Evolutionary conservation across 805 yeast species (phyloP).

Genomic region (Hanseniaspora guilliermondii): DNA sequence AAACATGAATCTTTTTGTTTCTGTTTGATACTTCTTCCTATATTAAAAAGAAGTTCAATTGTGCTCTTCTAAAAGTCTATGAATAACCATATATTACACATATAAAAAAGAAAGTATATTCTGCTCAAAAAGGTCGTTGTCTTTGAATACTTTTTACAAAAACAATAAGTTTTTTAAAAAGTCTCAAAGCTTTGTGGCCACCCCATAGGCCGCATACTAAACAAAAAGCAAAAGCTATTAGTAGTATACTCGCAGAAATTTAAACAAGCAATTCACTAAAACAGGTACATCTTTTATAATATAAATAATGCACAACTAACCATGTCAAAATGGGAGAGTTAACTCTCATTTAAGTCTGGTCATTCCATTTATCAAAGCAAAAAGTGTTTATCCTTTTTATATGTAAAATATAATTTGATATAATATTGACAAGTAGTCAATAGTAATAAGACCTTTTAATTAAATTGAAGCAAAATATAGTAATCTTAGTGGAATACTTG

Average conservation of each 20-base stretch:
- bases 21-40: not conserved
- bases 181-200: not conserved
- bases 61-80: slow-evolving; percentile 3
- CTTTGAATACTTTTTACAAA: not conserved
- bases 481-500: not conserved
- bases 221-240: not conserved
- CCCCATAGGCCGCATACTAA: slow-evolving; percentile 10
- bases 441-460: not conserved
- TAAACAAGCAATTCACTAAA: slow-evolving; percentile 2
- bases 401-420: slow-evolving; percentile 3
- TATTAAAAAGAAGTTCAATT: not conserved
- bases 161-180: not conserved
- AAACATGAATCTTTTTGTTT: not conserved
- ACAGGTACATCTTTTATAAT: not conserved
- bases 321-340: slow-evolving; percentile 9
- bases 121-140: slow-evolving; percentile 12
- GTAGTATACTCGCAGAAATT: slow-evolving; percentile 13
- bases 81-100: slow-evolving; percentile 14
- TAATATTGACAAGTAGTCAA: not conserved
- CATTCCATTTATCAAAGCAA: slow-evolving; percentile 12
- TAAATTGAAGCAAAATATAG: slow-evolving; percentile 5
- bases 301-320: not conserved
- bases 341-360: slow-evolving; percentile 8
- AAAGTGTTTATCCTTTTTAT: slow-evolving; percentile 11
- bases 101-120: slow-evolving; percentile 13